Conservation (phyloP, 169 alveolate species). For the Hepatocystis sp. region DNA sequence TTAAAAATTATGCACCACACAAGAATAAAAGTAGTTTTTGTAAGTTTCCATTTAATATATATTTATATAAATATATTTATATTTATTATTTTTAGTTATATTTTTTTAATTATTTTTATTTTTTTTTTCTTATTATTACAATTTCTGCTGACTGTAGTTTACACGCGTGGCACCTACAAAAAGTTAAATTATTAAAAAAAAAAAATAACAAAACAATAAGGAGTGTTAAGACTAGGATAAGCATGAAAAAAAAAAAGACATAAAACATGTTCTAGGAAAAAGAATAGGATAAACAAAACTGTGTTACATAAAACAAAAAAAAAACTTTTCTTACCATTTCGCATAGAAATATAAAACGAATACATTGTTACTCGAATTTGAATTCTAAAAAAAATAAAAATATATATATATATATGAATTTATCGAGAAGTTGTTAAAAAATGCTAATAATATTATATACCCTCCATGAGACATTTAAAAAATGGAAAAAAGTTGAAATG, state of each 20-base stretch:
- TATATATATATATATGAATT: too few species aligned
- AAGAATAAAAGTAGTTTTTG: too few species aligned
- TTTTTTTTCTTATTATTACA: constrained; percentile 23
- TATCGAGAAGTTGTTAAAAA: too few species aligned
- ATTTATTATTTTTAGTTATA: constrained; percentile 8
- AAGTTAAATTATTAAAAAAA: background rate
- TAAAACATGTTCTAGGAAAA: background rate
- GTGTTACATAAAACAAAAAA: background rate
- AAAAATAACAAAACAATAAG: constrained; percentile 3
- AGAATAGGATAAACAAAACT: background rate
- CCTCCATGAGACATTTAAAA: too few species aligned
- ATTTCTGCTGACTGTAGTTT: constrained; percentile 40
- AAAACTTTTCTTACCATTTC: constrained; percentile 33
- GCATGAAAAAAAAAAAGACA: background rate
- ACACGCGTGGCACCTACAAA: constrained; percentile 71
- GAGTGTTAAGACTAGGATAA: background rate
- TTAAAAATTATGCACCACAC: too few species aligned
- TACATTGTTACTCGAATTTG: constrained; percentile 18
- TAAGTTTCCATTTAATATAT: background rate
- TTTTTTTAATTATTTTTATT: constrained; percentile 4
- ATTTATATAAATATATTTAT: background rate
- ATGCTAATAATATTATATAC: too few species aligned
- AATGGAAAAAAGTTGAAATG: too few species aligned
- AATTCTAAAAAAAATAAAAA: constrained; percentile 21
- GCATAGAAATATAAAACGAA: constrained; percentile 54